phyloP scores from a whole-genome alignment of 371 early-diverging fungal genomes.

The Mycotypha africana region DNA sequence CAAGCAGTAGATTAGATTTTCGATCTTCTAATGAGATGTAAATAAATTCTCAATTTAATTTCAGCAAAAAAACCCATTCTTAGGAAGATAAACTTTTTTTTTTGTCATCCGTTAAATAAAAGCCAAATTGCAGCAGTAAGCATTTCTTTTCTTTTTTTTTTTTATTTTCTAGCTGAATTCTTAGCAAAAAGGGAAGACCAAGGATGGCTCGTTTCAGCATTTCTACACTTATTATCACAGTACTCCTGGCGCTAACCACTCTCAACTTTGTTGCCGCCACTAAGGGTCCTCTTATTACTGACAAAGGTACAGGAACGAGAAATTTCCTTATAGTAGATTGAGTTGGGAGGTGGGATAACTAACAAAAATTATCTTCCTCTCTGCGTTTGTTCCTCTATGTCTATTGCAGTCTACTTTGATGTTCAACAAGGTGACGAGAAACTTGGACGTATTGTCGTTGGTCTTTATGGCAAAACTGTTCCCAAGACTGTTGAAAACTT shows the following conservation, averaged over 20 bases:
- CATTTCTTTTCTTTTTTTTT: too few relatives aligned
- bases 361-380: neutral
- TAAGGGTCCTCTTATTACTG: slow-evolving; percentile 40
- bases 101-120: too few relatives aligned
- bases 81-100: too few relatives aligned
- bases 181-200: too few relatives aligned
- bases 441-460: slow-evolving; percentile 85
- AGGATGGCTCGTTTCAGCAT: slow-evolving; percentile 36
- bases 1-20: too few relatives aligned
- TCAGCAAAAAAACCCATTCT: too few relatives aligned
- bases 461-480: slow-evolving; percentile 71
- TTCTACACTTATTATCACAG: slow-evolving; percentile 22
- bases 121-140: too few relatives aligned
- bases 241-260: slow-evolving; percentile 30
- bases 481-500: slow-evolving; percentile 93
- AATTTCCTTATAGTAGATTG: neutral
- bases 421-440: slow-evolving; percentile 77
- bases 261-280: slow-evolving; percentile 37
- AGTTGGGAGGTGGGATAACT: too few relatives aligned
- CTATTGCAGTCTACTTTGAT: slow-evolving; percentile 77
- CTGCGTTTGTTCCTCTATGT: neutral
- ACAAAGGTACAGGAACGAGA: slow-evolving; percentile 35
- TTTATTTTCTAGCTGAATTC: too few relatives aligned
- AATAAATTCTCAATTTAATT: too few relatives aligned
- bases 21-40: too few relatives aligned